These are phyloP conservation scores for Pulveroboletus sp. DNA, from an alignment of 768 basidiomycete genomes.

Conservation along the genomic window DNA sequence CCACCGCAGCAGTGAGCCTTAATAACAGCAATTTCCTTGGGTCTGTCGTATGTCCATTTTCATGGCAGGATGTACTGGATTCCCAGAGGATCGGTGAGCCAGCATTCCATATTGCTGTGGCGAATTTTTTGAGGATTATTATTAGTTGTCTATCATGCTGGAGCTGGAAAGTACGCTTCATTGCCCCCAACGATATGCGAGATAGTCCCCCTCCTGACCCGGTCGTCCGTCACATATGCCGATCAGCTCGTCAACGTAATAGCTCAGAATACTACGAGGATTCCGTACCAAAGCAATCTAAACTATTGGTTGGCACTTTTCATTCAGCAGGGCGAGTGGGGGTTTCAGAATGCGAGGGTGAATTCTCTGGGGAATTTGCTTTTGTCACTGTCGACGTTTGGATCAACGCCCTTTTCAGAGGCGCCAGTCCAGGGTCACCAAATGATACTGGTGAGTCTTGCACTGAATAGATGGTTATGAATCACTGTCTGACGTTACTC, in stretches of 20 bases:
- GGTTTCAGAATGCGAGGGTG: not conserved
- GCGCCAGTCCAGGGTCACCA: not conserved
- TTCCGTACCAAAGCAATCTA: conserved; percentile 1
- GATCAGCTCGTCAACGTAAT: not conserved
- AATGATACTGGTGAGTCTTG: not conserved
- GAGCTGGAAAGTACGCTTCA: not conserved
- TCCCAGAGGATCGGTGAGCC: not conserved
- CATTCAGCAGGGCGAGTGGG: not conserved
- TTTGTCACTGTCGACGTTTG: not conserved
- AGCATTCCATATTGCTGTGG: no score
- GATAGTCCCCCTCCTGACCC: not conserved
- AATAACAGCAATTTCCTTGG: not conserved
- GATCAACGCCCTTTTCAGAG: not conserved
- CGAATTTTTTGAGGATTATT: not conserved
- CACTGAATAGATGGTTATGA: not conserved
- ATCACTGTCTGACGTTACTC: not conserved
- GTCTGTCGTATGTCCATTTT: not conserved
- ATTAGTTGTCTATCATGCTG: not conserved
- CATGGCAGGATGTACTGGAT: no score
- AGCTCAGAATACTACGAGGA: not conserved
- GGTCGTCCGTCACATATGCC: conserved; percentile 1
- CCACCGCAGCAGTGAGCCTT: not conserved
- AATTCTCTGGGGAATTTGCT: conserved; percentile 4
- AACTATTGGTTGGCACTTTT: not conserved
- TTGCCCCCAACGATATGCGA: conserved; percentile 4